phyloP scores from a whole-genome alignment of 2,329 filamentous ascomycete species.

The Phaeoacremonium minimum region DNA sequence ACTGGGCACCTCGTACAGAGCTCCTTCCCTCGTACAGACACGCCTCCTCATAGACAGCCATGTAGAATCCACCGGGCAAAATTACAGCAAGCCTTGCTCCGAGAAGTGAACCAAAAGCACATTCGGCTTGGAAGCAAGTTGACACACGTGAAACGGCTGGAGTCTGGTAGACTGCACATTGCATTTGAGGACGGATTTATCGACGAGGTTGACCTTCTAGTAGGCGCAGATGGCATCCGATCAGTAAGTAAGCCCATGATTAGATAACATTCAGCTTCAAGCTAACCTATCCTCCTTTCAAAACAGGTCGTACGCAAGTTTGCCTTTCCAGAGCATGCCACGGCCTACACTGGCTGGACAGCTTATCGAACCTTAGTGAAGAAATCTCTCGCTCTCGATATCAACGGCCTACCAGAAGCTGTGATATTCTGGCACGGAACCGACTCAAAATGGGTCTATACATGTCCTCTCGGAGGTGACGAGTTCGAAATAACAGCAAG shows the following conservation, averaged over 20 bases:
- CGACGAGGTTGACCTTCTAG: slow-evolving; percentile 37
- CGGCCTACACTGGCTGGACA: not conserved
- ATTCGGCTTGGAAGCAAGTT: slow-evolving; percentile 42
- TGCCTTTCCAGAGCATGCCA: not conserved
- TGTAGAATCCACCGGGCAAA: slow-evolving; percentile 21
- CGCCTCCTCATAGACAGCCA: not conserved
- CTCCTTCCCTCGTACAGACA: not conserved
- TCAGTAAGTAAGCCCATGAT: slow-evolving; percentile 26
- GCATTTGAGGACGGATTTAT: slow-evolving; percentile 37
- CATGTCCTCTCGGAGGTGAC: not conserved
- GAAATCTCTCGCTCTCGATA: not conserved
- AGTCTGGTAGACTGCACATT: slow-evolving; percentile 28
- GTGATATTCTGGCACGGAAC: not conserved
- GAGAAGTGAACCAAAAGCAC: slow-evolving; percentile 34
- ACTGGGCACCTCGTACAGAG: not conserved
- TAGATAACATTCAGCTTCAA: too few species aligned
- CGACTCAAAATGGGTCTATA: not conserved
- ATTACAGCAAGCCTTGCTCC: slow-evolving; percentile 43
- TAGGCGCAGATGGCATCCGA: slow-evolving; percentile 49
- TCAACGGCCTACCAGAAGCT: not conserved
- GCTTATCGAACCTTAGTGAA: not conserved
- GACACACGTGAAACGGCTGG: slow-evolving; percentile 27
- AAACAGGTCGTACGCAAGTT: not conserved
- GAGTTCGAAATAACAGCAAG: not conserved
- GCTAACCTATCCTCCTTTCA: not conserved